Conservation (phyloP, 177 flowering plant genomes). For the Vitis hybrid region DNA sequence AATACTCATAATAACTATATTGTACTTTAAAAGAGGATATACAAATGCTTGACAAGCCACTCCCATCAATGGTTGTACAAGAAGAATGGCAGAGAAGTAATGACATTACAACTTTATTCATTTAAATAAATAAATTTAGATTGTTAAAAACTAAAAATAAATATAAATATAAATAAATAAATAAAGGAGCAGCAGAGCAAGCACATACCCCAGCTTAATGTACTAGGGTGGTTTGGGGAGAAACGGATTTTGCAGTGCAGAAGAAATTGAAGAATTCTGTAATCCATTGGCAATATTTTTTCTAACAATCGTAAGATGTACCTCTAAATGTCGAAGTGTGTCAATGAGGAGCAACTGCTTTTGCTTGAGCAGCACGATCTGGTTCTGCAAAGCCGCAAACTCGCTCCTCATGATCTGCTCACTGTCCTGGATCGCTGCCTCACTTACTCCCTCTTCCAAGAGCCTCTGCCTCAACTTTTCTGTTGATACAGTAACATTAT, state of each 20-base stretch:
- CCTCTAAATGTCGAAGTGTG: slow-evolving; percentile 91
- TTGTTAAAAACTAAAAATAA: background rate
- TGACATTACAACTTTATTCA: background rate
- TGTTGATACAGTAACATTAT: slow-evolving; percentile 60
- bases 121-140: background rate
- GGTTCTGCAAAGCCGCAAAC: slow-evolving; percentile 68
- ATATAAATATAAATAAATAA: background rate
- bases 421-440: slow-evolving; percentile 72
- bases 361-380: slow-evolving; percentile 77
- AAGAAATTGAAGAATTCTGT: slow-evolving; percentile 12
- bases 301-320: slow-evolving; percentile 36
- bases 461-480: slow-evolving; percentile 79
- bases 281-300: slow-evolving; percentile 10
- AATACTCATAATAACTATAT: too few relatives aligned
- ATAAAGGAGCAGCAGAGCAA: background rate
- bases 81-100: background rate
- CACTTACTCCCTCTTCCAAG: slow-evolving; percentile 74
- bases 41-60: too few relatives aligned
- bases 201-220: too few relatives aligned
- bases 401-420: slow-evolving; percentile 89
- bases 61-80: background rate
- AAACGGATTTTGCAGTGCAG: background rate
- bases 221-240: background rate
- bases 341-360: slow-evolving; percentile 78
- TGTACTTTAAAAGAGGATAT: background rate